Conservation (phyloP, 805 yeast genomes). For the Barnettozyma vustinii region DNA sequence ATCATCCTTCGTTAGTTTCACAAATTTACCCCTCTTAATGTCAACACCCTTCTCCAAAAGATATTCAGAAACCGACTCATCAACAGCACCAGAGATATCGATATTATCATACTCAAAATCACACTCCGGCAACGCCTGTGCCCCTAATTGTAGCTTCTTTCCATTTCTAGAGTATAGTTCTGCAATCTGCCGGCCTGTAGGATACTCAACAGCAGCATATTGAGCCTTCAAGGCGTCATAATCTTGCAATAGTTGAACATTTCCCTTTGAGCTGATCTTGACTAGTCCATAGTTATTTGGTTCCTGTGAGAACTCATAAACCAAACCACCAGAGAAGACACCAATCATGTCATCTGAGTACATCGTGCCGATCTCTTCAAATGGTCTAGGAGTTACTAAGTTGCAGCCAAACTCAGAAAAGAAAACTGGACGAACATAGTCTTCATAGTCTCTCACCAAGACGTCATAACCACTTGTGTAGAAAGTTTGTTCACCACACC, state of each 20-base stretch:
- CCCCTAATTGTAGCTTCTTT: constrained; percentile 20
- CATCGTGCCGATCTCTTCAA: constrained; percentile 69
- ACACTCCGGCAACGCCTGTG: constrained; percentile 31
- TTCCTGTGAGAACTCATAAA: constrained; percentile 85
- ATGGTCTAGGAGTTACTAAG: constrained; percentile 67
- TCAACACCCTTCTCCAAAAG: constrained; percentile 47
- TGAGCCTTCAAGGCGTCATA: constrained; percentile 47
- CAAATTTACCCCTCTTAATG: constrained; percentile 43
- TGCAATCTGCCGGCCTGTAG: constrained; percentile 25
- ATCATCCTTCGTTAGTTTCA: constrained; percentile 39
- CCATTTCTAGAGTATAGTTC: constrained; percentile 21
- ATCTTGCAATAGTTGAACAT: constrained; percentile 53
- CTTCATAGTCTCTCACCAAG: constrained; percentile 66
- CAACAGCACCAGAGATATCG: constrained; percentile 33
- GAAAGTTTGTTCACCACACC: constrained; percentile 94
- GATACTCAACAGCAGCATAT: constrained; percentile 32
- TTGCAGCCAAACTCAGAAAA: constrained; percentile 93
- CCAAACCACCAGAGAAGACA: constrained; percentile 85
- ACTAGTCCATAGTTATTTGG: constrained; percentile 81
- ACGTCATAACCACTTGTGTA: constrained; percentile 67
- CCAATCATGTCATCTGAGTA: constrained; percentile 68
- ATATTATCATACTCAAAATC: constrained; percentile 37
- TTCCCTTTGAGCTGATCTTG: constrained; percentile 38
- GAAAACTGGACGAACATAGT: constrained; percentile 72
- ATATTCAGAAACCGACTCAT: constrained; percentile 37